Percentiles rank a stretch among this genome's conserved stretches.
phyloP scores from a whole-genome alignment of 129 eudicot species.

The Ambrosia trifida region DNA sequence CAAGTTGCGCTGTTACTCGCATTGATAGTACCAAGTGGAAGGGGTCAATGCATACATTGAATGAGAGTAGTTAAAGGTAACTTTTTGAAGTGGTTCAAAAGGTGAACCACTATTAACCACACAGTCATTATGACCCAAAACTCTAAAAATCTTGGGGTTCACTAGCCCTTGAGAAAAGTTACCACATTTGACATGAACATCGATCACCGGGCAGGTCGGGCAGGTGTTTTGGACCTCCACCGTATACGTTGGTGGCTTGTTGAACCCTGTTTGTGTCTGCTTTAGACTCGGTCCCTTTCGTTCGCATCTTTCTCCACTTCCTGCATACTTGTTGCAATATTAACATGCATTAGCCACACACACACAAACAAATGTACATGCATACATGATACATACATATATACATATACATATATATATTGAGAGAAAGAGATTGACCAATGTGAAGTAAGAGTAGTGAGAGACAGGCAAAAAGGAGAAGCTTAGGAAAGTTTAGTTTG shows the following conservation, averaged over 20 bases:
- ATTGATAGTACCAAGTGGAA: slow-evolving; percentile 35
- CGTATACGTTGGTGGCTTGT: slow-evolving; percentile 25
- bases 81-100: slow-evolving; percentile 22
- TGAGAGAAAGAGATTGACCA: slow-evolving; percentile 23
- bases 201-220: slow-evolving; percentile 32
- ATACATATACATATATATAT: background rate
- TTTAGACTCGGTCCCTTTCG: slow-evolving; percentile 25
- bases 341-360: background rate
- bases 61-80: slow-evolving; percentile 26
- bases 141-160: slow-evolving; percentile 22
- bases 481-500: slow-evolving; percentile 13
- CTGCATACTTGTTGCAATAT: slow-evolving; percentile 16
- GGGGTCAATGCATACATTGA: slow-evolving; percentile 29
- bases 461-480: slow-evolving; percentile 21
- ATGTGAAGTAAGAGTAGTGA: slow-evolving; percentile 24
- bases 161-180: slow-evolving; percentile 31
- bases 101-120: slow-evolving; percentile 27
- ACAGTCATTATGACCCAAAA: slow-evolving; percentile 30
- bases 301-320: slow-evolving; percentile 34
- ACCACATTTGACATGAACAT: slow-evolving; percentile 26
- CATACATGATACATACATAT: background rate
- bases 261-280: slow-evolving; percentile 31
- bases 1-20: slow-evolving; percentile 6
- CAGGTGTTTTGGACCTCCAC: slow-evolving; percentile 27
- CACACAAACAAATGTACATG: background rate